Evolutionary conservation across 768 basidiomycete species (phyloP).

Genomic region (Ramaria rubella): DNA sequence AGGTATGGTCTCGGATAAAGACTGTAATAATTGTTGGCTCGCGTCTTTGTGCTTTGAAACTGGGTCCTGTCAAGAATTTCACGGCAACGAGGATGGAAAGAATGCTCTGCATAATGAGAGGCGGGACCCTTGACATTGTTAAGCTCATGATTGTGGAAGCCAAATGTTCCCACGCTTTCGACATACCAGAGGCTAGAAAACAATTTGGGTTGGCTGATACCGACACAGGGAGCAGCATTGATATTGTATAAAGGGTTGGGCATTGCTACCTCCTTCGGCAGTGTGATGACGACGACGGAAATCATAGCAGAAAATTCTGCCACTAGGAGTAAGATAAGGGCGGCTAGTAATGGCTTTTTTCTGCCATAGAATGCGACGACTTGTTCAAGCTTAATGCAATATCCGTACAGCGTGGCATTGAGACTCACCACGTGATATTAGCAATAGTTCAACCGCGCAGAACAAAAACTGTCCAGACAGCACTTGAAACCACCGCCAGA

Average conservation of each 20-base stretch:
- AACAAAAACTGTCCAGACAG: neutral
- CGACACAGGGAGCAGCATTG: constrained; percentile 5
- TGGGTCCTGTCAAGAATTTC: neutral
- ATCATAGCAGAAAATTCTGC: constrained; percentile 1
- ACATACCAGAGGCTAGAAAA: constrained; percentile 5
- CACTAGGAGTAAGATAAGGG: neutral
- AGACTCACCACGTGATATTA: constrained; percentile 1
- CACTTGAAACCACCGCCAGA: constrained; percentile 6
- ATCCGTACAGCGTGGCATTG: no score
- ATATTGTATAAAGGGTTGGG: neutral
- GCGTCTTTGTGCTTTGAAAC: neutral
- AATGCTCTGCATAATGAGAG: constrained; percentile 7
- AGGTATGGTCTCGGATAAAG: neutral
- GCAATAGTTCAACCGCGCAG: neutral
- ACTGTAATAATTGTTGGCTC: neutral
- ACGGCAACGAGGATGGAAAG: neutral
- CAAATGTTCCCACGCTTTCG: neutral
- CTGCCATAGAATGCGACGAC: neutral
- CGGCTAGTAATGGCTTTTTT: neutral
- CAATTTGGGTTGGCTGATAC: neutral
- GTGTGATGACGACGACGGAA: neutral
- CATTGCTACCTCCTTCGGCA: constrained; percentile 1
- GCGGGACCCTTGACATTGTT: neutral
- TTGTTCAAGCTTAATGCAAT: no score
- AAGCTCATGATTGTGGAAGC: neutral